These are phyloP conservation scores for Pyrenophora graminea DNA, from an alignment of 2,329 filamentous ascomycete species.

Conservation along the genomic window DNA sequence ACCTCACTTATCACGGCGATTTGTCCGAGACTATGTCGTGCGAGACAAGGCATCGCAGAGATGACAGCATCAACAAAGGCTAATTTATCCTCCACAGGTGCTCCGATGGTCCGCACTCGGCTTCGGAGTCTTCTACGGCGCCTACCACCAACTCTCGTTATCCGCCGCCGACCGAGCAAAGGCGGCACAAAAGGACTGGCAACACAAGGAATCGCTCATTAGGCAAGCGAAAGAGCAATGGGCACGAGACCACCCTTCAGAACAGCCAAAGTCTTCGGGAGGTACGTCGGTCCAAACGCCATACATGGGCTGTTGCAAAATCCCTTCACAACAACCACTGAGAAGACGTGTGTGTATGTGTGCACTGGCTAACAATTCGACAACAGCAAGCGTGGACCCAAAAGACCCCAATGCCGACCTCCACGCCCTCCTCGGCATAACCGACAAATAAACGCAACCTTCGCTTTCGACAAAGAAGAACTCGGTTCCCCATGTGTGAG, in stretches of 20 bases:
- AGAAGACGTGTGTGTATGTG: not conserved
- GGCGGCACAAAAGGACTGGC: conserved; percentile 78
- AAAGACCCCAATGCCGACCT: conserved; percentile 91
- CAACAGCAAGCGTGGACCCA: conserved; percentile 65
- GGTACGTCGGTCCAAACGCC: conserved; percentile 26
- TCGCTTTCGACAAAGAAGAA: not conserved
- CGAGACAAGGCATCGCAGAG: not conserved
- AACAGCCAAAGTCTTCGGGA: conserved; percentile 37
- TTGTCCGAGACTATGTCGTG: too few species aligned
- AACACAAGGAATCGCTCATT: conserved; percentile 91
- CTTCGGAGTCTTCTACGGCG: conserved; percentile 90
- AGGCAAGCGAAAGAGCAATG: conserved; percentile 90
- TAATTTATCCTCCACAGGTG: conserved; percentile 65
- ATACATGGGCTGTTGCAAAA: not conserved
- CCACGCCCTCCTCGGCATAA: conserved; percentile 63
- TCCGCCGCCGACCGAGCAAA: conserved; percentile 70
- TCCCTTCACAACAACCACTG: too few species aligned
- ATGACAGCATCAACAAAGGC: conserved; percentile 18
- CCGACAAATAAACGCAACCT: conserved; percentile 36
- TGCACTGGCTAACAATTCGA: not conserved
- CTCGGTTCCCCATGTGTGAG: conserved; percentile 19
- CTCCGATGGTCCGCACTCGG: conserved; percentile 94
- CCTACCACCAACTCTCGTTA: conserved; percentile 88
- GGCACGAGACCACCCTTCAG: conserved; percentile 68
- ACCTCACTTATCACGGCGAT: not conserved